Evolutionary conservation across 768 basidiomycete species (phyloP).

Genomic region (Pisolithus orientalis): DNA sequence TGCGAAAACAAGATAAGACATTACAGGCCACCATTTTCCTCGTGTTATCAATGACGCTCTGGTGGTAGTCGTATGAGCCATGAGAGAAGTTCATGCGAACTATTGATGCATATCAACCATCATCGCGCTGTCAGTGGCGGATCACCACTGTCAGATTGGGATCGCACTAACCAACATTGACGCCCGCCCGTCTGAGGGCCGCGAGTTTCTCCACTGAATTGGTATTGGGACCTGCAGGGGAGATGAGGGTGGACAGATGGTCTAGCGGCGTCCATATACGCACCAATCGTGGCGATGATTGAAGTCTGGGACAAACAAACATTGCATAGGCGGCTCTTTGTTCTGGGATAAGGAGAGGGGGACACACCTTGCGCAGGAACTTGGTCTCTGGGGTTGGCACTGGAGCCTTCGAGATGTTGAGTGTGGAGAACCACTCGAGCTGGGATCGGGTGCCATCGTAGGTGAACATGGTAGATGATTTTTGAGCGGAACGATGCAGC

Average conservation of each 20-base stretch:
- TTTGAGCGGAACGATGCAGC: slow-evolving; percentile 6
- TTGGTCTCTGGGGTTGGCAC: slow-evolving; percentile 75
- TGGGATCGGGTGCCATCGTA: slow-evolving; percentile 66
- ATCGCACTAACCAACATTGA: slow-evolving; percentile 81
- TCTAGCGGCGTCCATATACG: slow-evolving; percentile 14
- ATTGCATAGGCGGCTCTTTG: slow-evolving; percentile 5
- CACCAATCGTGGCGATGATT: slow-evolving; percentile 98
- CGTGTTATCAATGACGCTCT: slow-evolving; percentile 98
- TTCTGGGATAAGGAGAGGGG: neutral
- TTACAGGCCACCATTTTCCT: slow-evolving; percentile 75
- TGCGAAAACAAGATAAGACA: slow-evolving; percentile 11
- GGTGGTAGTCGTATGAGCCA: slow-evolving; percentile 97
- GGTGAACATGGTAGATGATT: slow-evolving; percentile 40
- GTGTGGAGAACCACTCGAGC: slow-evolving; percentile 86
- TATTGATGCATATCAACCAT: slow-evolving; percentile 24
- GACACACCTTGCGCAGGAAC: slow-evolving; percentile 80
- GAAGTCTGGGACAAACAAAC: slow-evolving; percentile 56
- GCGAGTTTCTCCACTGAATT: slow-evolving; percentile 86
- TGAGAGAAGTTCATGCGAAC: slow-evolving; percentile 99
- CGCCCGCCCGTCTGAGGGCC: slow-evolving; percentile 83
- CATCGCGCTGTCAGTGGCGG: slow-evolving; percentile 2
- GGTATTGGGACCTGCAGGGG: slow-evolving; percentile 78
- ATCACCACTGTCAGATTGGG: neutral
- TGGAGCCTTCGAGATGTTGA: slow-evolving; percentile 68
- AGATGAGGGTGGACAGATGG: slow-evolving; percentile 4